Percentiles rank a stretch among this genome's conserved stretches.
phyloP scores from a whole-genome alignment of 2,329 filamentous ascomycete species.

The Fusarium bactridioides region DNA sequence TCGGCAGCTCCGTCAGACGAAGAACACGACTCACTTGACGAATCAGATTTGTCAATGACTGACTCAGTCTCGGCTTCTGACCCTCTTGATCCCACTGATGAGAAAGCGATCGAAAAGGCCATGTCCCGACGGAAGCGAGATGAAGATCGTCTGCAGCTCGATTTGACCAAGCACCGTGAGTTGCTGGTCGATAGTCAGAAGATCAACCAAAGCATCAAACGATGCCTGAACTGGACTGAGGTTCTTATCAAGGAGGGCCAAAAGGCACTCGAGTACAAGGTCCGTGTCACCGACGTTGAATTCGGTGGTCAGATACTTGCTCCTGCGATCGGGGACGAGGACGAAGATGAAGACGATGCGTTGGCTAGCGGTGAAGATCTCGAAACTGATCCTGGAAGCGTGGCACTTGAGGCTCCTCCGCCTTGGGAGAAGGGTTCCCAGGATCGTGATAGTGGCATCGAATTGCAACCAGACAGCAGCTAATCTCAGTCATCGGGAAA shows the following conservation, averaged over 20 bases:
- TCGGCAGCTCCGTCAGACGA: slow-evolving; percentile 48
- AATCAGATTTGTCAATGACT: slow-evolving; percentile 58
- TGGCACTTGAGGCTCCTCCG: slow-evolving; percentile 37
- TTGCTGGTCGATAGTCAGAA: slow-evolving; percentile 89
- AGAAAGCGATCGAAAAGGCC: slow-evolving; percentile 40
- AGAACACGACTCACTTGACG: slow-evolving; percentile 60
- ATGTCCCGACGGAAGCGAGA: slow-evolving; percentile 70
- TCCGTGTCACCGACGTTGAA: slow-evolving; percentile 80
- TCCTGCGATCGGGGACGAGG: slow-evolving; percentile 67
- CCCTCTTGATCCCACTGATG: slow-evolving; percentile 52
- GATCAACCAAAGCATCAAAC: slow-evolving; percentile 92
- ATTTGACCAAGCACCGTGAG: slow-evolving; percentile 88
- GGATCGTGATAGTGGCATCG: slow-evolving; percentile 63
- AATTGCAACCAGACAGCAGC: slow-evolving; percentile 54
- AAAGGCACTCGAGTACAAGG: slow-evolving; percentile 84
- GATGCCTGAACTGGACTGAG: slow-evolving; percentile 90
- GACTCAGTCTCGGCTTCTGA: slow-evolving; percentile 42
- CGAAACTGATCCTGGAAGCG: slow-evolving; percentile 29
- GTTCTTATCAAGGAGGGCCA: slow-evolving; percentile 87
- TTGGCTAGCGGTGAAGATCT: slow-evolving; percentile 28
- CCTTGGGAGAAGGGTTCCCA: slow-evolving; percentile 52
- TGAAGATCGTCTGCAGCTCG: slow-evolving; percentile 82
- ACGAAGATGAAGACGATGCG: slow-evolving; percentile 39
- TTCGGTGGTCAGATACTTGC: slow-evolving; percentile 82
- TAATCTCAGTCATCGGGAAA: background rate